Base-by-base conservation (phyloP, 2,329 filamentous ascomycete species). In the Didymella pinodella region DNA sequence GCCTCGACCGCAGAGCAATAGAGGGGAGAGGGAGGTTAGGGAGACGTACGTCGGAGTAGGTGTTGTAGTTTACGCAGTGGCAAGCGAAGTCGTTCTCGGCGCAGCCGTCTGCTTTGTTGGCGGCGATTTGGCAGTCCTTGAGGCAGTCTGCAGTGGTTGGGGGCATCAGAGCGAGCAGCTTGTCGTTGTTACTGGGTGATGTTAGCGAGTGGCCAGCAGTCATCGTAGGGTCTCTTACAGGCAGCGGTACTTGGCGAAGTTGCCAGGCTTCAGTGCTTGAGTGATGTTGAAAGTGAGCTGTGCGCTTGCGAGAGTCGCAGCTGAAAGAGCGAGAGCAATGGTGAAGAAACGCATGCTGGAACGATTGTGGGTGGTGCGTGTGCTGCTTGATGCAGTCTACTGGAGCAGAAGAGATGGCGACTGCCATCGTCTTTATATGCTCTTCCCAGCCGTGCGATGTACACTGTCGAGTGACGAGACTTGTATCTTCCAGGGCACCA, bases 191-290 rank as follows among this genome's bases (percentile, higher is more conserved):
- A 12, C 65, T 68, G 20, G 1, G 12, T 16, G 7, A 50, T 11
- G 44, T 45, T 31, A 34, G 28, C 14, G 4, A 26, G 40, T 26
- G 3, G 3, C 12, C 10, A 25, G 20, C 16, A 16, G 7, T 43
- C 2, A 26, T 43, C 11, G 5, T 25, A 5, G 10, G 20, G 1
- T 7, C 7, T 11, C 64, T 32, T 64, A 71, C 67, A 68, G 53
- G 57, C 69, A 71, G n/a, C 47, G 61, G 54, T 71, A 71, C 46
- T 71, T 71, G 20, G 65, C 45, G 18, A 58, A 63, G 43, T 70
- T 67, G 18, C 65, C 63, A 0, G 44, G 20, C 16, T 49, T 28
- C 11, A 62, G 59, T 10, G 69, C 67, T 18, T 63, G 48, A 0
- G 65, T 70, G 10, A 68, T 46, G 57, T 71, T 70, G 64, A 59